phyloP scores from a whole-genome alignment of 495 filamentous ascomycete species.

The Margaritispora aquatica region DNA sequence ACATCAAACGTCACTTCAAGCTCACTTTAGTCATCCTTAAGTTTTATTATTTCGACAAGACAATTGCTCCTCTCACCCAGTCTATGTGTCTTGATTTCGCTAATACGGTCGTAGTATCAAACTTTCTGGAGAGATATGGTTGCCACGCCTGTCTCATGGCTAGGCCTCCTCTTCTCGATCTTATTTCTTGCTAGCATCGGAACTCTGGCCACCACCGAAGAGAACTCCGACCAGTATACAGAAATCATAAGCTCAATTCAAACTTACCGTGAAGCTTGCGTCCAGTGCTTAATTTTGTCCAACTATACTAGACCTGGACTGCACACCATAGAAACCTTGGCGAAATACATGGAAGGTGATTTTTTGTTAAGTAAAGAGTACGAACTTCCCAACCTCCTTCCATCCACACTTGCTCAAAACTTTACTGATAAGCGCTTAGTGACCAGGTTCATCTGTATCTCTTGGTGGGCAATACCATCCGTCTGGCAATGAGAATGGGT shows the following conservation, averaged over 20 bases:
- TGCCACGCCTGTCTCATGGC: slow-evolving; percentile 33
- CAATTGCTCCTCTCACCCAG: neutral
- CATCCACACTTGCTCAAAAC: neutral
- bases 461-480: slow-evolving; percentile 37
- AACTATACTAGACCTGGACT: slow-evolving; percentile 40
- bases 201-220: slow-evolving; percentile 23
- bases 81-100: neutral
- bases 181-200: slow-evolving; percentile 34
- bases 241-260: slow-evolving; percentile 16
- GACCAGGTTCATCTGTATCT: slow-evolving; percentile 42
- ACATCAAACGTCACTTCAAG: no score
- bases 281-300: slow-evolving; percentile 37
- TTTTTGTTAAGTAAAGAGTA: slow-evolving; percentile 36
- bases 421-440: neutral
- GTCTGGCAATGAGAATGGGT: slow-evolving; percentile 49
- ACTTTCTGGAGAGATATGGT: slow-evolving; percentile 39
- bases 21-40: no score
- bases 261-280: slow-evolving; percentile 14
- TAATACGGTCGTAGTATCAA: slow-evolving; percentile 32
- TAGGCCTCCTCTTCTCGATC: slow-evolving; percentile 38
- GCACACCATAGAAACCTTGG: slow-evolving; percentile 41
- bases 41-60: no score
- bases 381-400: neutral
- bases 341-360: slow-evolving; percentile 40
- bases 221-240: slow-evolving; percentile 15